Evolutionary conservation across 257 asterid genomes (phyloP), one percentile per base, ranked within the genome.

Genomic region (Paraleonurus japonicus): DNA sequence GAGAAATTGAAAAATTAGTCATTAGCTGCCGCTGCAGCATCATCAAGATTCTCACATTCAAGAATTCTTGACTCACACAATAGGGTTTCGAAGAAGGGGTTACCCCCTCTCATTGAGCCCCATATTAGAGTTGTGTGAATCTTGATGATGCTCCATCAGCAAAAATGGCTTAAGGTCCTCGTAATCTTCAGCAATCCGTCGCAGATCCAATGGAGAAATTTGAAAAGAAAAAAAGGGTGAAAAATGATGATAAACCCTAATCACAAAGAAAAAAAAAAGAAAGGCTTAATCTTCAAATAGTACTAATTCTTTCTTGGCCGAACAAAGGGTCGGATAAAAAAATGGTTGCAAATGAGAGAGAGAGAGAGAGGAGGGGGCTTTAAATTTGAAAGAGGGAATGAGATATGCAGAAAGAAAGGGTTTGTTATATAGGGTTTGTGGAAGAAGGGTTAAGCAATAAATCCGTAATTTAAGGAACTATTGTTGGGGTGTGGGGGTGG

Each of bases 101-200:
- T n/a, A n/a, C n/a, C n/a, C n/a, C n/a, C n/a, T n/a, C n/a, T n/a
- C n/a, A n/a, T n/a, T n/a, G n/a, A n/a, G n/a, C n/a, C n/a, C n/a
- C n/a, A n/a, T n/a, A n/a, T n/a, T 43, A 43, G 23, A 47, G 43
- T 11, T 66, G 67, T 69, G 88, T 86, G 90, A 83, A 86, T 86
- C 90, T 83, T 86, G 82, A 86, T 79, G 88, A 57, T 86, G 90
- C 85, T 79, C 80, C 90, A 83, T n/a, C 76, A 4, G 84, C 84
- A 81, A 83, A 65, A 81, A 16, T 57, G 81, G 69, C 90, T 83
- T 57, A 11, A 58, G 65, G 64, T 58, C 64, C 16, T 23, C 3
- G 5, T 30, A 23, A 57, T 60, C 78, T 73, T 41, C 72, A 60
- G 43, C 70, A 13, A 4, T 20, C 9, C 61, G 1, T 11, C 9